phyloP scores from a whole-genome alignment of 176 grass and related monocot species.

The Cenchrus americanus region DNA sequence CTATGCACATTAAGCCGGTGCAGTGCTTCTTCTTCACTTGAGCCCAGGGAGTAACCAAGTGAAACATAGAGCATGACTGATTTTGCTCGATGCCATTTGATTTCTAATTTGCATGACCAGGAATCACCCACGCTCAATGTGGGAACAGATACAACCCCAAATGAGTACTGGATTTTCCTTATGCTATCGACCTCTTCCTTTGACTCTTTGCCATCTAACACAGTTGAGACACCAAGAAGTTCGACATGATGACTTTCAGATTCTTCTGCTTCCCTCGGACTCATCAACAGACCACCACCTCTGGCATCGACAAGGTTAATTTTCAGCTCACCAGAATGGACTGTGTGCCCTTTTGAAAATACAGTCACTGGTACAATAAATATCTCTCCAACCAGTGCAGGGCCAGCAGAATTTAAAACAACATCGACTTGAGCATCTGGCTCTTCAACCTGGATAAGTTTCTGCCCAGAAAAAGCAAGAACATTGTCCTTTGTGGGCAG shows the following conservation, averaged over 20 bases:
- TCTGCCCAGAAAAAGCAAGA: slow-evolving; percentile 73
- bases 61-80: slow-evolving; percentile 94
- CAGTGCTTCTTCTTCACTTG: slow-evolving; percentile 52
- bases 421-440: slow-evolving; percentile 83
- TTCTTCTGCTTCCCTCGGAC: slow-evolving; percentile 86
- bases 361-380: slow-evolving; percentile 73
- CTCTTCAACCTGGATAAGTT: slow-evolving; percentile 87
- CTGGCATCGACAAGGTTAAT: slow-evolving; percentile 96
- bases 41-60: slow-evolving; percentile 74
- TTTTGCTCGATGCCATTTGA: slow-evolving; percentile 93
- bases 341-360: slow-evolving; percentile 67
- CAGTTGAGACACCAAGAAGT: slow-evolving; percentile 76
- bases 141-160: slow-evolving; percentile 90
- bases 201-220: slow-evolving; percentile 50
- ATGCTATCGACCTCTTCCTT: slow-evolving; percentile 68
- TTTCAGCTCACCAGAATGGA: slow-evolving; percentile 94
- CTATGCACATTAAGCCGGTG: slow-evolving; percentile 85
- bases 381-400: slow-evolving; percentile 90
- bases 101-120: slow-evolving; percentile 93
- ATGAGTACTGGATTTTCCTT: slow-evolving; percentile 85
- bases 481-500: slow-evolving; percentile 70
- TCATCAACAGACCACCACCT: slow-evolving; percentile 91
- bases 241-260: slow-evolving; percentile 87
- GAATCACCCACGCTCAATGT: slow-evolving; percentile 59
- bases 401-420: slow-evolving; percentile 59